phyloP scores from a whole-genome alignment of 257 asterid genomes.

The Leonotis leonurus region DNA sequence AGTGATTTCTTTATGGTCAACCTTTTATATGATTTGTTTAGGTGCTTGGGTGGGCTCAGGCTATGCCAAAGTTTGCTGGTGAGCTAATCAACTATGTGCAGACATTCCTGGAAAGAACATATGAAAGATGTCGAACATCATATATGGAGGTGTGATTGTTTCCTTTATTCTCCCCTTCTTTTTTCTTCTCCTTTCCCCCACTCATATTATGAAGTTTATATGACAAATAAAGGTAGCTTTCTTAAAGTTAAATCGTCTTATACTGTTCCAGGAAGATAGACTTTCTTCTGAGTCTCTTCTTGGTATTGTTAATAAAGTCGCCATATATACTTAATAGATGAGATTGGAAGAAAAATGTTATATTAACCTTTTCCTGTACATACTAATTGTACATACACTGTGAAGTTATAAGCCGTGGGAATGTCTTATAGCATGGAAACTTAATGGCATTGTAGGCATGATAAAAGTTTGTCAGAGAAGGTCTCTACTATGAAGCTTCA shows the following conservation, averaged over 20 bases:
- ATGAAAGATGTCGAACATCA: conserved; percentile 97
- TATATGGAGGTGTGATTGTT: conserved; percentile 78
- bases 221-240: conserved; percentile 11
- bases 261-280: not conserved
- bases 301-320: conserved; percentile 6
- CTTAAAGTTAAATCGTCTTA: conserved; percentile 6
- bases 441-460: not conserved
- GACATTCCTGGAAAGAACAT: conserved; percentile 94
- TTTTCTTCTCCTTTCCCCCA: not conserved
- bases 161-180: conserved; percentile 8
- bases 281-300: conserved; percentile 4
- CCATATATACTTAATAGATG: not conserved
- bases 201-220: conserved; percentile 15
- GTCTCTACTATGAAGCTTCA: conserved; percentile 15
- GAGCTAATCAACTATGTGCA: conserved; percentile 84
- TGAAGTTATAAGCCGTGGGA: not conserved
- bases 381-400: not conserved
- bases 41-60: conserved; percentile 99
- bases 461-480: not conserved
- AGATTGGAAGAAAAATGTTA: conserved; percentile 2
- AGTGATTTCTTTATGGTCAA: conserved; percentile 4
- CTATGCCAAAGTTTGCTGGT: conserved; percentile 94
- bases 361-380: not conserved
- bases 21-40: conserved; percentile 26
- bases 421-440: conserved; percentile 1